Evolutionary conservation across 495 filamentous ascomycete genomes (phyloP).

Genomic region (Penicillium verhagenii): DNA sequence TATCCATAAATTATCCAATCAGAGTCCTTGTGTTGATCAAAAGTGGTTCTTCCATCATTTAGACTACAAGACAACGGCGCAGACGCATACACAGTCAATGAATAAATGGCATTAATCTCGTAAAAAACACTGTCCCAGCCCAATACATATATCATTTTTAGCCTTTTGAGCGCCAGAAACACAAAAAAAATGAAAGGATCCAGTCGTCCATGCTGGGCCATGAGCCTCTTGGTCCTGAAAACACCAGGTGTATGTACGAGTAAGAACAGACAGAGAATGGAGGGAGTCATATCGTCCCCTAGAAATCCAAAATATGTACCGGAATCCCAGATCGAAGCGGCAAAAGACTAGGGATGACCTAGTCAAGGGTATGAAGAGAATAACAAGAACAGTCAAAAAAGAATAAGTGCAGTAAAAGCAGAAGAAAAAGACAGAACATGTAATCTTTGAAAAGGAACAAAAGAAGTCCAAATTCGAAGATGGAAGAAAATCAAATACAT

Average conservation of each 20-base stretch:
- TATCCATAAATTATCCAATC: not conserved
- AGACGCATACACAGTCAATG: not conserved
- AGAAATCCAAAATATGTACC: constrained; percentile 22
- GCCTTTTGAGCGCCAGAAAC: constrained; percentile 27
- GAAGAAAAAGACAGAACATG: constrained; percentile 7
- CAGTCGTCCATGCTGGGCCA: constrained; percentile 4
- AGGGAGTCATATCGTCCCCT: constrained; percentile 33
- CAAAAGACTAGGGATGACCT: constrained; percentile 7
- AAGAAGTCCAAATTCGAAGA: not conserved
- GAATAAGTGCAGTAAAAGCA: constrained; percentile 4
- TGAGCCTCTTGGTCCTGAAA: constrained; percentile 9
- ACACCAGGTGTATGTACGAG: constrained; percentile 22
- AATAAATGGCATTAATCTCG: constrained; percentile 24
- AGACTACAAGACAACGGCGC: not conserved
- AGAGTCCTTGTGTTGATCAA: no score
- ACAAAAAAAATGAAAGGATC: constrained; percentile 8
- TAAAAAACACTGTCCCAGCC: constrained; percentile 21
- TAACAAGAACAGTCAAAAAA: constrained; percentile 6
- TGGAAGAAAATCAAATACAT: constrained; percentile 39
- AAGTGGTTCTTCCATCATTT: no score
- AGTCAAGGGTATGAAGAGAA: constrained; percentile 23
- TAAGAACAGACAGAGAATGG: constrained; percentile 6
- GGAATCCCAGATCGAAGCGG: constrained; percentile 7
- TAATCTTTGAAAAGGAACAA: not conserved
- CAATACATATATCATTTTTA: constrained; percentile 28